Evolutionary conservation across 1,284 basidiomycete species (phyloP).

Genomic region (Irpex rosettiformis): DNA sequence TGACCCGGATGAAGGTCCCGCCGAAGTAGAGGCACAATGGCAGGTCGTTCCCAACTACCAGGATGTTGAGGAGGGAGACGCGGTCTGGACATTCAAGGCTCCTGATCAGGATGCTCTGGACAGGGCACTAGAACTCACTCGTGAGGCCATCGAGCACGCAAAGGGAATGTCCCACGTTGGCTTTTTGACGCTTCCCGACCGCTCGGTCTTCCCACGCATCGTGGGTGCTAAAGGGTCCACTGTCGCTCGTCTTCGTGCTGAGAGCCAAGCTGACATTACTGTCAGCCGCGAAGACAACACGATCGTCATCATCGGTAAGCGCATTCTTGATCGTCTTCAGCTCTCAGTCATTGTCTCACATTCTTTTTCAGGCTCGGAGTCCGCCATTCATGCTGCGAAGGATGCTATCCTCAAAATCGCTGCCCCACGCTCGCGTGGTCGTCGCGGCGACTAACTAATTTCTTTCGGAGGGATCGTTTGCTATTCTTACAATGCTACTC

Average conservation of each 20-base stretch:
- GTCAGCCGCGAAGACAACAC: slow-evolving; percentile 83
- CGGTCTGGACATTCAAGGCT: slow-evolving; percentile 82
- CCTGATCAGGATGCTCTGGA: slow-evolving; percentile 76
- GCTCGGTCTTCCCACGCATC: slow-evolving; percentile 78
- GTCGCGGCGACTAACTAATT: slow-evolving; percentile 35
- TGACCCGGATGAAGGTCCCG: slow-evolving; percentile 50
- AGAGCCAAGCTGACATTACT: slow-evolving; percentile 87
- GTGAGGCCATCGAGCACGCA: slow-evolving; percentile 73
- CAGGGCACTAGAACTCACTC: slow-evolving; percentile 63
- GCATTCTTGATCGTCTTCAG: not conserved
- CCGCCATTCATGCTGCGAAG: slow-evolving; percentile 72
- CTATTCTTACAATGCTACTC: slow-evolving; percentile 14
- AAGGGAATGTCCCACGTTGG: slow-evolving; percentile 72
- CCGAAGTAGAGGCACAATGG: slow-evolving; percentile 56
- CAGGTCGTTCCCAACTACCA: slow-evolving; percentile 76
- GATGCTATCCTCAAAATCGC: slow-evolving; percentile 76
- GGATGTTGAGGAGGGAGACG: slow-evolving; percentile 74
- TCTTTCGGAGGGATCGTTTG: not conserved
- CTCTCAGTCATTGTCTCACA: slow-evolving; percentile 6
- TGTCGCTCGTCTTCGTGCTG: slow-evolving; percentile 77
- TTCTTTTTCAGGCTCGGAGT: slow-evolving; percentile 53
- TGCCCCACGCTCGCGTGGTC: slow-evolving; percentile 40
- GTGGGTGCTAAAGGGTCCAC: slow-evolving; percentile 88
- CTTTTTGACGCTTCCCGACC: slow-evolving; percentile 74
- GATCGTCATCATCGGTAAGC: slow-evolving; percentile 80